These are phyloP conservation scores for Acorus calamus DNA, from an alignment of 106 monocot species.

Conservation along the genomic window DNA sequence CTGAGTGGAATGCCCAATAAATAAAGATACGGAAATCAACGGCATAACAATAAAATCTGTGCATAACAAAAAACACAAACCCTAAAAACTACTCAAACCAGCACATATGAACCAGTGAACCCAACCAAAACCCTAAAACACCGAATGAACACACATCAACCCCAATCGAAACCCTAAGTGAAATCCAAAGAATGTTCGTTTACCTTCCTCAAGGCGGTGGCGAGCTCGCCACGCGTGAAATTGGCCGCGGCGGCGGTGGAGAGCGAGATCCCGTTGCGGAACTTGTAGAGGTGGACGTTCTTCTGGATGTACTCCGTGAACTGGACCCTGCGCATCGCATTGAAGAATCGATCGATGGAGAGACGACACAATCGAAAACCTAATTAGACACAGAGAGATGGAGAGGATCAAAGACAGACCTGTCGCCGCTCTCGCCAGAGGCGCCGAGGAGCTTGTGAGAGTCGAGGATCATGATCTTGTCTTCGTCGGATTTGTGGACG, in stretches of 20 bases:
- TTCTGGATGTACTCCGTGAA: constrained; percentile 98
- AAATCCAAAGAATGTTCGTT: not conserved
- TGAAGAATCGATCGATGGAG: too few species aligned
- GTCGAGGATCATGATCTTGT: constrained; percentile 89
- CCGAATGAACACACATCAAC: not conserved
- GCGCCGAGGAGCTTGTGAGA: constrained; percentile 90
- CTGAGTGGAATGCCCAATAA: not conserved
- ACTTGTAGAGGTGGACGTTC: constrained; percentile 91
- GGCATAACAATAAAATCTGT: too few species aligned
- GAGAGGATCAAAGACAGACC: constrained; percentile 30
- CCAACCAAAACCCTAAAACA: constrained; percentile 2
- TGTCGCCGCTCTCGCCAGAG: constrained; percentile 73
- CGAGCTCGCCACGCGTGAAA: constrained; percentile 89
- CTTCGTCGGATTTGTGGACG: constrained; percentile 80
- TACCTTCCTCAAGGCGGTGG: constrained; percentile 91
- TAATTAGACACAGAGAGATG: not conserved
- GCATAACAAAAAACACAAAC: too few species aligned
- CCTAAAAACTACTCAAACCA: not conserved
- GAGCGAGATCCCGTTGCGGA: constrained; percentile 84
- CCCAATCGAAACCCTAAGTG: too few species aligned
- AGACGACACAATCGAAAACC: not conserved
- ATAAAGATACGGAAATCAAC: not conserved
- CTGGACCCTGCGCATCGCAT: constrained; percentile 53
- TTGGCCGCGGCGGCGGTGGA: constrained; percentile 77
- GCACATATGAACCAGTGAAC: too few species aligned